Conservation (phyloP, 306 rosid genomes). For the Albizia julibrissin region DNA sequence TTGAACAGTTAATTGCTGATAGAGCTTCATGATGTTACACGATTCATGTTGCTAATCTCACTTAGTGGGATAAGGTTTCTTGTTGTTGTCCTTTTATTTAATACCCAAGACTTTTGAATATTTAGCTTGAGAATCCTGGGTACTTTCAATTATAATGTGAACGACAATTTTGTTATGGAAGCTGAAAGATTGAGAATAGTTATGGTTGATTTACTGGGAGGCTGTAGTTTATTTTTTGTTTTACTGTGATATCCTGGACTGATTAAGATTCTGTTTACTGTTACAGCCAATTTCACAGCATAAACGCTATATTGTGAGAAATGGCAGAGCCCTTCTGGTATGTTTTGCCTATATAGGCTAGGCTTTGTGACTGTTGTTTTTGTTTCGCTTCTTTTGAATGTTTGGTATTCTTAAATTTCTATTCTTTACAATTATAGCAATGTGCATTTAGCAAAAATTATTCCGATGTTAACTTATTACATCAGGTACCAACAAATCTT, state of each 20-base stretch:
- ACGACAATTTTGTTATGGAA: slow-evolving; percentile 25
- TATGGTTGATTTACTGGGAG: slow-evolving; percentile 20
- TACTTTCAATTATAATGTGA: slow-evolving; percentile 16
- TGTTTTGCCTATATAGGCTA: slow-evolving; percentile 31
- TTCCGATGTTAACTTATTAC: slow-evolving; percentile 21
- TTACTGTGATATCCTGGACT: neutral
- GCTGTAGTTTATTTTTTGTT: slow-evolving; percentile 11
- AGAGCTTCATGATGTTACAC: neutral
- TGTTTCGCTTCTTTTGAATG: slow-evolving; percentile 21
- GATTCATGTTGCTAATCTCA: neutral
- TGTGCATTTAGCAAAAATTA: slow-evolving; percentile 21
- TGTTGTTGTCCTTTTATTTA: too few species aligned
- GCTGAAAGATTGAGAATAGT: slow-evolving; percentile 18
- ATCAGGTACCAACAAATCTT: slow-evolving; percentile 83
- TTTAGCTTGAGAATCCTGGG: slow-evolving; percentile 18
- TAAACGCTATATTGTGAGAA: slow-evolving; percentile 84
- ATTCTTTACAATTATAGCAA: slow-evolving; percentile 14
- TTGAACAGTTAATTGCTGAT: neutral
- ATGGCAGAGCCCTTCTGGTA: slow-evolving; percentile 87
- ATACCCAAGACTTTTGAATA: neutral
- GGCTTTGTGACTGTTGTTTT: slow-evolving; percentile 8
- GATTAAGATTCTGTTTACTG: slow-evolving; percentile 28
- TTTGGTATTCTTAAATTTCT: slow-evolving; percentile 18
- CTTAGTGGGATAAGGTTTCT: neutral
- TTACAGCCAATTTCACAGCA: slow-evolving; percentile 87